A percentile compares a stretch with the other conserved stretches of the same genome.
Evolutionary conservation across 1,284 basidiomycete species (phyloP).

Genomic region (Cryptococcus maquisensis): DNA sequence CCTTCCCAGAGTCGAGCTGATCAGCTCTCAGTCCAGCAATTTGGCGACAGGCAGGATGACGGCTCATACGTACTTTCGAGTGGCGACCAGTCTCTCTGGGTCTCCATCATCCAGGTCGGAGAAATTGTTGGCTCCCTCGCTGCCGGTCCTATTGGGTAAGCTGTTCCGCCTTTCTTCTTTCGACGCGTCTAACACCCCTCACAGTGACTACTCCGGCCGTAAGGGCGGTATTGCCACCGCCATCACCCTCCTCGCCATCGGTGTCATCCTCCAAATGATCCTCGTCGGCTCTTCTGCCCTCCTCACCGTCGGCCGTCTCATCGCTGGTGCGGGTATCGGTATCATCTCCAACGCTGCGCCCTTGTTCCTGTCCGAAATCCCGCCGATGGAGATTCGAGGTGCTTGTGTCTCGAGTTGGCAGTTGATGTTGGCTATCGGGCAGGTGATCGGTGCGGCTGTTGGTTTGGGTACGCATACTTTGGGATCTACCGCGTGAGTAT

Average conservation of each 20-base stretch:
- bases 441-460: constrained; percentile 50
- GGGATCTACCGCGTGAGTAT: constrained; percentile 16
- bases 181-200: not conserved
- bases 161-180: not conserved
- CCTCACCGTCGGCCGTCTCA: constrained; percentile 48
- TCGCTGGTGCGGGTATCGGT: constrained; percentile 50
- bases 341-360: constrained; percentile 46
- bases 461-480: constrained; percentile 37
- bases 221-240: constrained; percentile 47
- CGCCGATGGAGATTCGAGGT: constrained; percentile 50
- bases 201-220: constrained; percentile 45
- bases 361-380: constrained; percentile 51
- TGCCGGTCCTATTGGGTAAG: constrained; percentile 45
- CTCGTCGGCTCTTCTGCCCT: constrained; percentile 36
- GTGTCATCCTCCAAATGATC: constrained; percentile 48
- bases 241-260: constrained; percentile 42
- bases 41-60: constrained; percentile 8
- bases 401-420: constrained; percentile 50
- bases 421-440: constrained; percentile 51
- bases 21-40: constrained; percentile 13
- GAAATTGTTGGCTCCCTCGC: constrained; percentile 49
- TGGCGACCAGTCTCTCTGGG: constrained; percentile 32
- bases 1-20: constrained; percentile 15
- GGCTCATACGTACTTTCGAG: constrained; percentile 13
- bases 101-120: constrained; percentile 51